Evolutionary conservation across 805 yeast genomes (phyloP).

Genomic region (Schwanniomyces sp.): DNA sequence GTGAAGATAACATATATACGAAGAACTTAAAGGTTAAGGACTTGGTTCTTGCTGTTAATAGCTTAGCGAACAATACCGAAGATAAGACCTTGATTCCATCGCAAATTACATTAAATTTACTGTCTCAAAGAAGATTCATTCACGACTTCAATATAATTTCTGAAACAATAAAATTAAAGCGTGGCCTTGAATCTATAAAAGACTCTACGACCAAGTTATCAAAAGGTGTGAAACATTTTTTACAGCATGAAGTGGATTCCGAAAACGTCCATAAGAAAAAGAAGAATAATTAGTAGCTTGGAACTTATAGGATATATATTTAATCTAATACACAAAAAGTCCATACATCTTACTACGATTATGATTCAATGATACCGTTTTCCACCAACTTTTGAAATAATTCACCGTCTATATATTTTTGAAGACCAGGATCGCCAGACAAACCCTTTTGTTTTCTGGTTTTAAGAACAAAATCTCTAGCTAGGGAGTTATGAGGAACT

Average conservation of each 20-base stretch:
- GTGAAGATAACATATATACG: conserved; percentile 31
- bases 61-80: conserved; percentile 12
- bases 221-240: not conserved
- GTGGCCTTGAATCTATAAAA: conserved; percentile 15
- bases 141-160: conserved; percentile 24
- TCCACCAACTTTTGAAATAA: conserved; percentile 53
- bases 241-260: not conserved
- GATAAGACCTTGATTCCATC: conserved; percentile 6
- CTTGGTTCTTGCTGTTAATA: conserved; percentile 21
- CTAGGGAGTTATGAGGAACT: conserved; percentile 66
- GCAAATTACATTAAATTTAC: conserved; percentile 17
- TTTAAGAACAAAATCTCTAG: conserved; percentile 87
- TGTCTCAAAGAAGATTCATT: conserved; percentile 24
- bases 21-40: conserved; percentile 23
- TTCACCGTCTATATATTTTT: conserved; percentile 65
- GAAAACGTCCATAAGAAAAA: not conserved
- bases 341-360: not conserved
- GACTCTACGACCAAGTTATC: not conserved
- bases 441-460: conserved; percentile 88
- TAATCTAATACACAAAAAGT: not conserved
- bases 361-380: conserved; percentile 32
- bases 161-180: conserved; percentile 16
- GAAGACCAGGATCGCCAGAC: conserved; percentile 65
- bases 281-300: not conserved
- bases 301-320: not conserved